Evolutionary conservation across 2,329 filamentous ascomycete genomes (phyloP), one percentile per base, ranked within the genome.

Genomic region (Verticillium tricorpus): DNA sequence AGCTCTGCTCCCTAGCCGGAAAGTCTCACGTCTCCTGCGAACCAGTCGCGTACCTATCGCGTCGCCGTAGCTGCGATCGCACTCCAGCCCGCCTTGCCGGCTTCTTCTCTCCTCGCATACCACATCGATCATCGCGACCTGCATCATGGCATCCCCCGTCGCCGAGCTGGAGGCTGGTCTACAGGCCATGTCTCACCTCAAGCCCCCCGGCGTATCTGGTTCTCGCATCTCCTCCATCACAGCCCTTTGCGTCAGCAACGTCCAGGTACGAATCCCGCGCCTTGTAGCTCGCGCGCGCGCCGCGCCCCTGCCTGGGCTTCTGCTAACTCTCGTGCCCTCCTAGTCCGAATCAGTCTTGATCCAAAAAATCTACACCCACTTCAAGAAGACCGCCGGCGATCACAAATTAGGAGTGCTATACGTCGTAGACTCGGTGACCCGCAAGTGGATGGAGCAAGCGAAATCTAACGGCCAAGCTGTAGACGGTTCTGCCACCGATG

Each of bases 351-450:
- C 92, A 60, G 88, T 93, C 70, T 88, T 99, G 73, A 92, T 98
- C 70, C 93, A 97, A 77, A 97, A 96, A 77, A 90, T 99, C 72
- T 97, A 91, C 80, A 96, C 93, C 68, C 93, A 97, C 73, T 96
- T 98, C 85, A 97, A 96, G 79, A 96, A 95, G 78, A 89, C 93
- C 69, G 92, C 92, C 64, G 88, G 88, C 75, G 96, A 93, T 75
- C 94, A 99, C 86, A 99, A 99, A 81, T 86, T 99, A 77, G 95
- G 95, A 80, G 93, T 97, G 74, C 89, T 99, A 80, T 99, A 99
- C 89, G 93, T 98, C 80, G 92, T 99, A 93, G 95, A 99, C 85
- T 97, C 94, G 83, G 93, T 99, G 86, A 94, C 93, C 77, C 92
- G 95, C 79, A 94, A 96, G 82, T 99, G 95, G 94, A 88, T 97